phyloP scores from a whole-genome alignment of 768 basidiomycete genomes.

The Trametes gibbosa region DNA sequence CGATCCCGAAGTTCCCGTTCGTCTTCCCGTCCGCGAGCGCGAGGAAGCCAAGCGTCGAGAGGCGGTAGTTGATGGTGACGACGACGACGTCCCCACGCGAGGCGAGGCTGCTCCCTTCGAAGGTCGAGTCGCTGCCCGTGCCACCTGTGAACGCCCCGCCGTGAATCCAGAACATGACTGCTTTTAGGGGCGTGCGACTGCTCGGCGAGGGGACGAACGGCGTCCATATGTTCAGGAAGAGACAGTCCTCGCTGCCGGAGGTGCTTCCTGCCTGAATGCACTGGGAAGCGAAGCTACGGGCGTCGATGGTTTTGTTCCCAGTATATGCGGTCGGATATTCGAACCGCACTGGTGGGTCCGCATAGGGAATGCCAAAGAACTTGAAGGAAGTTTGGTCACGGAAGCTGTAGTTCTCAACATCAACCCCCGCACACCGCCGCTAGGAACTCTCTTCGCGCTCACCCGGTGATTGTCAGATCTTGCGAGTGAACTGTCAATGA shows the following conservation, averaged over 20 bases:
- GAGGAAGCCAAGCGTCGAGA: constrained; percentile 44
- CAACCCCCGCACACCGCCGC: not conserved
- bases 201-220: constrained; percentile 34
- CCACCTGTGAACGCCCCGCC: constrained; percentile 46
- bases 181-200: constrained; percentile 30
- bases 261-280: constrained; percentile 27
- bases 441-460: too few species aligned
- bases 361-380: constrained; percentile 52
- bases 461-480: constrained; percentile 27
- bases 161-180: constrained; percentile 52
- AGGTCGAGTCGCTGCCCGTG: constrained; percentile 38
- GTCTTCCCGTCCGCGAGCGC: constrained; percentile 40
- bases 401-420: constrained; percentile 27
- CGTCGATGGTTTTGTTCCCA: constrained; percentile 29
- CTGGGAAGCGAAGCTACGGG: constrained; percentile 26
- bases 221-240: constrained; percentile 48
- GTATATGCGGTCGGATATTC: constrained; percentile 39
- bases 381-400: constrained; percentile 49
- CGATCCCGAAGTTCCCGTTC: constrained; percentile 46
- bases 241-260: constrained; percentile 41
- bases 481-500: constrained; percentile 21
- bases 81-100: constrained; percentile 43
- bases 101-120: constrained; percentile 43
- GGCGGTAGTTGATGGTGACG: constrained; percentile 38
- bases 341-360: constrained; percentile 42